Base-by-base conservation (phyloP, 305 asterid species). In the Coffea humblotiana region DNA sequence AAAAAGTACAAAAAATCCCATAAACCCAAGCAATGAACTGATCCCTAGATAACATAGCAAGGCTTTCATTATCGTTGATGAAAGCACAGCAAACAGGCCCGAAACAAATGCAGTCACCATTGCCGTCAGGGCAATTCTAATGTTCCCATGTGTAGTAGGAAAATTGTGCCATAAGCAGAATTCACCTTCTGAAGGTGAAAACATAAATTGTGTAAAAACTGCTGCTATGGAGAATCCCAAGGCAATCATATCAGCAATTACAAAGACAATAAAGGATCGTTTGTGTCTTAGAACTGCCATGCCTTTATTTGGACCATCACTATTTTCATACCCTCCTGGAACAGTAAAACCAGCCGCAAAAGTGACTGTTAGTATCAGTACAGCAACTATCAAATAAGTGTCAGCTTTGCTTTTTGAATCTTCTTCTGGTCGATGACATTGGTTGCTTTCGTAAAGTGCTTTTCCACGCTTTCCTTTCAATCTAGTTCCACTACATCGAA, bases 281-380 rank as follows among this genome's bases (percentile, higher is more conserved):
- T 74, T 66, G 45, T 40, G 74, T 56, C 11, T 21, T 12, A 73
- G 54, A 21, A 66, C 27, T 23, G 79, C 73, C 29, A 56, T 18
- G n/a, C 82, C 85, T 56, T 77, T 74, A 2, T 27, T 65, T 13
- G 78, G 14, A 29, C 64, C 63, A 10, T 11, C n/a, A 13, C 49
- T 18, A 48, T 5, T 66, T n/a, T 64, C 61, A 32, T 61, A 82
- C 40, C 82, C 85, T 14, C 82, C 76, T 23, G 82, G 71, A 16
- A 82, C 15, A 5, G 85, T 78, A 40, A 82, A 73, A 11, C 51
- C 82, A 37, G 85, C 79, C 66, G 79, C 82, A 54, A 78, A 82
- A 32, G 79, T 65, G 18, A 67, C 71, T 21, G 82, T 73, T 25
- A 76, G 40, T 15, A 78, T 68, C 6, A 82, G 58, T 4, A 76